phyloP scores from a whole-genome alignment of 1,139 yeast species.

The Protomyces inouyei region DNA sequence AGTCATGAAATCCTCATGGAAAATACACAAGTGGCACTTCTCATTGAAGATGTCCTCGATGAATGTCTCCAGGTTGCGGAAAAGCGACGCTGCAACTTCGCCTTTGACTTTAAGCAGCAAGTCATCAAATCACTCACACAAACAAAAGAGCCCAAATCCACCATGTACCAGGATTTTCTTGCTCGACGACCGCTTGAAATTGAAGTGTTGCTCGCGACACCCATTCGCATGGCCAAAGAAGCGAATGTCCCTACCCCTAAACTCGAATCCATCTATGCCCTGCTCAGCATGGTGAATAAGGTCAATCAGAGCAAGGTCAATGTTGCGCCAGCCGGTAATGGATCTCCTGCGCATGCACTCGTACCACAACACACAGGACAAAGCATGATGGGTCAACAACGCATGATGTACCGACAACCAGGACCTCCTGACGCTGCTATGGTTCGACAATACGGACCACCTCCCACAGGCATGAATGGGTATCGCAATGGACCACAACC shows the following conservation, averaged over 20 bases:
- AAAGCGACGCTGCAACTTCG: constrained; percentile 30
- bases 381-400: constrained; percentile 7
- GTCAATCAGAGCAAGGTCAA: constrained; percentile 22
- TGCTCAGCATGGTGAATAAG: constrained; percentile 43
- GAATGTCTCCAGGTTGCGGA: constrained; percentile 32
- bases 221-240: constrained; percentile 54
- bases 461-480: constrained; percentile 20
- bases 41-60: constrained; percentile 28
- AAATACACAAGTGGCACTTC: constrained; percentile 24
- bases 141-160: constrained; percentile 52
- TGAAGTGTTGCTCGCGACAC: constrained; percentile 68
- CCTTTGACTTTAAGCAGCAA: constrained; percentile 23
- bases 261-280: constrained; percentile 52
- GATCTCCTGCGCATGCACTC: background rate
- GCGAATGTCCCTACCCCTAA: constrained; percentile 57
- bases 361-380: constrained; percentile 24
- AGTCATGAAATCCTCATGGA: constrained; percentile 30
- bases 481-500: background rate
- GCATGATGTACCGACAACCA: background rate
- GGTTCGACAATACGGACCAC: constrained; percentile 20
- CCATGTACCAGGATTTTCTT: constrained; percentile 56
- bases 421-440: constrained; percentile 2
- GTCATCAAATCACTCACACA: constrained; percentile 25
- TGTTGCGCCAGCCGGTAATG: constrained; percentile 3
- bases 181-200: constrained; percentile 66